Evolutionary conservation across 208 protist genomes (phyloP), one percentile per base, ranked within the genome.

Genomic region (Leishmania arabica): DNA sequence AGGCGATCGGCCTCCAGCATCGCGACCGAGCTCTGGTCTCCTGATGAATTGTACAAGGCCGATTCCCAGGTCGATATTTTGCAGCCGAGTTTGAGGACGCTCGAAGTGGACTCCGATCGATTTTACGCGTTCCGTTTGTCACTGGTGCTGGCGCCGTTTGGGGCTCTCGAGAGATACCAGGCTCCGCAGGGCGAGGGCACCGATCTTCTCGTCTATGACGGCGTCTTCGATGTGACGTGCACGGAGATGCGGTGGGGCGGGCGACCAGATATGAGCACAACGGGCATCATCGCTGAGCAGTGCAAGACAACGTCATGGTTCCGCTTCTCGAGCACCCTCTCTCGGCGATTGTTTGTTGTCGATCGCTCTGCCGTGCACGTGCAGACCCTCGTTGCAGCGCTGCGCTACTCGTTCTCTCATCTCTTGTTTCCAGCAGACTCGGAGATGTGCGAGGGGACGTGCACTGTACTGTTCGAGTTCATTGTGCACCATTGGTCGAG

Each of bases 371-470:
- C 75, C 0, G 79, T 64, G 9, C 84, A 87, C 53, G 72, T 87
- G 69, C 65, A 81, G 72, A 87, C 79, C 2, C 72, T 87, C 17
- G 79, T 87, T 37, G 54, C 79, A 11, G 84, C 79, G n/a, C 68
- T 87, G 74, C 66, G 79, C 24, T 87, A 80, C 76, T 75, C 74
- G 21, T 87, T 83, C 68, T 75, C 84, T 1, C 84, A 83, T 37
- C 54, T 87, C 6, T 58, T 87, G 9, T 75, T 87, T 24, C 84
- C 84, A 24, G 47, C 24, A 5, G 79, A 77, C 47, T 53, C 17
- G 31, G 68, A 81, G 64, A 15, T 53, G 40, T 77, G 58, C 17
- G 24, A 64, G 21, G 17, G 62, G 27, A 60, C 77, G 42, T 82
- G 79, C 66, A 62, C 19, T 21, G 71, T 83, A 1, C 84, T 87